A percentile compares a stretch with the other conserved stretches of the same genome.
phyloP scores from a whole-genome alignment of 768 basidiomycete species.

The Boletus rufocinnamomeus region DNA sequence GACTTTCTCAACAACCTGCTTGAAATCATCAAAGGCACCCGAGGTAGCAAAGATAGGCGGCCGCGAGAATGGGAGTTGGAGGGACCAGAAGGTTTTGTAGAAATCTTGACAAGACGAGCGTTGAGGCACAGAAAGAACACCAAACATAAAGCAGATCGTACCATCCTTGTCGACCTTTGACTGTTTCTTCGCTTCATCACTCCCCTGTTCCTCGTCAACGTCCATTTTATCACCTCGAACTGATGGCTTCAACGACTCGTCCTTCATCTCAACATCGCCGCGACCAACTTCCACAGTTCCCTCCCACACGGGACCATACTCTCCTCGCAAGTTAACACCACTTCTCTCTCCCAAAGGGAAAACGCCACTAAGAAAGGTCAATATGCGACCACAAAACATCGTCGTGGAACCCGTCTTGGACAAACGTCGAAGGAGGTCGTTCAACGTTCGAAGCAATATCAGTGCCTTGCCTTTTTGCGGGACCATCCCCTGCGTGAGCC shows the following conservation, averaged over 20 bases:
- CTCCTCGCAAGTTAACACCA: conserved; percentile 88
- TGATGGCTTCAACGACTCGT: conserved; percentile 32
- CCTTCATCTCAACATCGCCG: conserved; percentile 35
- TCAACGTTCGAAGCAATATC: conserved; percentile 78
- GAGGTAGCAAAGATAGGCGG: conserved; percentile 67
- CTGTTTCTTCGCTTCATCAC: conserved; percentile 36
- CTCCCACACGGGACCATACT: conserved; percentile 81
- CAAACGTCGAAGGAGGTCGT: conserved; percentile 82
- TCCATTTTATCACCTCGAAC: conserved; percentile 57
- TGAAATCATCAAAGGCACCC: conserved; percentile 62
- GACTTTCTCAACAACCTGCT: conserved; percentile 67
- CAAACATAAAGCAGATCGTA: conserved; percentile 26
- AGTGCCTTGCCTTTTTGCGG: conserved; percentile 90
- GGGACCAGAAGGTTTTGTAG: conserved; percentile 87
- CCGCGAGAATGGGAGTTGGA: conserved; percentile 83
- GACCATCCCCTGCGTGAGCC: conserved; percentile 76
- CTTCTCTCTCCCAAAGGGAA: conserved; percentile 89
- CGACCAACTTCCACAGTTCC: conserved; percentile 49
- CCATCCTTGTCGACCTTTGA: conserved; percentile 62
- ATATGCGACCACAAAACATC: conserved; percentile 85
- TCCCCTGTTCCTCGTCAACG: conserved; percentile 49
- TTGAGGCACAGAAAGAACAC: conserved; percentile 1
- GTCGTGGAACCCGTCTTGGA: conserved; percentile 86
- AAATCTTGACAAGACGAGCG: conserved; percentile 52
- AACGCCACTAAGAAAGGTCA: conserved; percentile 82